These are phyloP conservation scores for Terana coerulea DNA, from an alignment of 768 basidiomycete species.

Conservation along the genomic window DNA sequence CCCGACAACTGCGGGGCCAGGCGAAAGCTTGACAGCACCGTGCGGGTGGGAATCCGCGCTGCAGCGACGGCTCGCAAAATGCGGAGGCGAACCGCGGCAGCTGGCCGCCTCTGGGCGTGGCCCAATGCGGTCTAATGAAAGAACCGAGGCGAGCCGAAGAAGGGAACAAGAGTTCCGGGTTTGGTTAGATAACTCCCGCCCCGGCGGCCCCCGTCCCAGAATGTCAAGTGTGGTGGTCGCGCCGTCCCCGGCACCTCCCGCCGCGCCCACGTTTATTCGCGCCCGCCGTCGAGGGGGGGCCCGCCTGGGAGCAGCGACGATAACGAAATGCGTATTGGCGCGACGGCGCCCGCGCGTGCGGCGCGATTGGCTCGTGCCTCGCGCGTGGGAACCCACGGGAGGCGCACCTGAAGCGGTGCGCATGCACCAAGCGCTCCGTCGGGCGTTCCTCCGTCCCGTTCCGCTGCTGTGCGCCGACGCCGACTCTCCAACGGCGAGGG, in stretches of 20 bases:
- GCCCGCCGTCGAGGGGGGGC: background rate
- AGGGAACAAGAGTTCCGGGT: background rate
- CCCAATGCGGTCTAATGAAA: too few species aligned
- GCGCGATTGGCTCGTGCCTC: background rate
- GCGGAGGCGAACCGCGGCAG: too few species aligned
- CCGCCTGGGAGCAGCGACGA: background rate
- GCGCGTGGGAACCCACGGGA: background rate
- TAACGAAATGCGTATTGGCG: background rate
- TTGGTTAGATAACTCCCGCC: background rate
- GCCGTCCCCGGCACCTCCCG: background rate
- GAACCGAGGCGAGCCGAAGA: background rate
- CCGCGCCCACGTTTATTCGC: background rate
- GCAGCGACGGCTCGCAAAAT: too few species aligned
- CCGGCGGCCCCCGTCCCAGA: background rate
- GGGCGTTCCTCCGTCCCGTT: constrained; percentile 3
- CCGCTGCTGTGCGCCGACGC: constrained; percentile 5
- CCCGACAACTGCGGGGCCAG: background rate
- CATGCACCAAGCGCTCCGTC: constrained; percentile 1
- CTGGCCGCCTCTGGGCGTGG: too few species aligned
- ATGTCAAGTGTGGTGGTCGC: constrained; percentile 3
- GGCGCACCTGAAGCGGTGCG: background rate
- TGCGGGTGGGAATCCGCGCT: background rate
- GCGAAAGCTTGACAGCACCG: too few species aligned
- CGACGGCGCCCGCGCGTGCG: background rate
- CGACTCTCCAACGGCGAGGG: background rate